Percentiles rank a stretch among this genome's conserved stretches.
phyloP scores from a whole-genome alignment of 176 grass and related monocot species.

The Bromus sterilis region DNA sequence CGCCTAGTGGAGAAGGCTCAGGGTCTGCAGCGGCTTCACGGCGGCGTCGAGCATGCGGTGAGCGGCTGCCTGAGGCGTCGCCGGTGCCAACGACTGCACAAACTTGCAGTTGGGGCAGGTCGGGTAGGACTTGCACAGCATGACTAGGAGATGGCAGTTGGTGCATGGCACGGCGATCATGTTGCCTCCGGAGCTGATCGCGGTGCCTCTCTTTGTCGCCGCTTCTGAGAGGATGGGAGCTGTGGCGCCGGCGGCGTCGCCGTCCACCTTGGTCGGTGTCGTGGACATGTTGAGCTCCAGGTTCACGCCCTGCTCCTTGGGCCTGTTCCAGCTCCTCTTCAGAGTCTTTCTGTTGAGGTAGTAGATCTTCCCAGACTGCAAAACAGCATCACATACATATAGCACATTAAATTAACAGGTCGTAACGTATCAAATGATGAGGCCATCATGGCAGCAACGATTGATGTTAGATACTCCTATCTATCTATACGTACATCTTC shows the following conservation, averaged over 20 bases:
- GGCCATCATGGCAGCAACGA: conserved; percentile 4
- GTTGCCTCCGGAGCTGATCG: conserved; percentile 28
- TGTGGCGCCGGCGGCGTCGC: not conserved
- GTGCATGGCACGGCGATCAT: conserved; percentile 81
- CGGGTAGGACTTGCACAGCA: conserved; percentile 73
- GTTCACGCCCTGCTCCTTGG: conserved; percentile 68
- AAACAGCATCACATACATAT: not conserved
- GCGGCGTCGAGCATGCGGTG: conserved; percentile 33
- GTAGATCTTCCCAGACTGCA: conserved; percentile 93
- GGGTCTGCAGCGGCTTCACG: conserved; percentile 55
- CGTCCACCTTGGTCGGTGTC: not conserved
- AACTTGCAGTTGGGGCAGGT: conserved; percentile 96
- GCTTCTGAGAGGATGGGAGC: not conserved
- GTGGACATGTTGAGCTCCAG: conserved; percentile 81
- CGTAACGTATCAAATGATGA: not conserved
- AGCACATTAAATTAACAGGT: conserved; percentile 9
- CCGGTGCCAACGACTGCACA: conserved; percentile 33
- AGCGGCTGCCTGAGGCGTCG: not conserved
- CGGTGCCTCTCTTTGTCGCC: conserved; percentile 13
- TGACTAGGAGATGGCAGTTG: conserved; percentile 89
- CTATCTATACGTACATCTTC: not conserved
- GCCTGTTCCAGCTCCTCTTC: conserved; percentile 75
- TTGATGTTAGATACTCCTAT: not conserved
- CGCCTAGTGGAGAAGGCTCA: conserved; percentile 83
- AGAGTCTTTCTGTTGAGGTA: conserved; percentile 93